These are phyloP conservation scores for Petunia hybrid DNA, from an alignment of 305 asterid genomes.

Conservation along the genomic window DNA sequence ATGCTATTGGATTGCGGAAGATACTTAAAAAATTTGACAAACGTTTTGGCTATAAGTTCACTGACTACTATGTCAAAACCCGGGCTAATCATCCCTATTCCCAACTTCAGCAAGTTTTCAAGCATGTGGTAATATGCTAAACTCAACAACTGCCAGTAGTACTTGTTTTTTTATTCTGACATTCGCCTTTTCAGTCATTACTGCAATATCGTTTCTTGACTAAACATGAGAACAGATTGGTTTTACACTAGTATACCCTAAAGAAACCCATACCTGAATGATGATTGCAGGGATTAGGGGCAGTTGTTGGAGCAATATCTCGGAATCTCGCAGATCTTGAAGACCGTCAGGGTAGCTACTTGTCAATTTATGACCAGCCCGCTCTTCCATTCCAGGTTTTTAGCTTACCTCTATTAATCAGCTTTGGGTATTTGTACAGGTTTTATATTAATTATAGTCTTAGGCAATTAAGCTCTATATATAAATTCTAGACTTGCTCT, in stretches of 20 bases:
- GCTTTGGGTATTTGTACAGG: neutral
- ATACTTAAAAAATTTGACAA: slow-evolving; percentile 96
- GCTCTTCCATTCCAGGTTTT: slow-evolving; percentile 83
- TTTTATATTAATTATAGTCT: neutral
- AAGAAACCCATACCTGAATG: neutral
- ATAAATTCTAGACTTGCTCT: neutral
- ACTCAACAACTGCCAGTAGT: slow-evolving; percentile 11
- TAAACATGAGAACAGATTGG: neutral
- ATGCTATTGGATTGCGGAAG: slow-evolving; percentile 93
- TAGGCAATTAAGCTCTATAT: neutral
- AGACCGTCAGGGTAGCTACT: slow-evolving; percentile 94
- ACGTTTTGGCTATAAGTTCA: slow-evolving; percentile 85
- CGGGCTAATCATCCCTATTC: slow-evolving; percentile 98
- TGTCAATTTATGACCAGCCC: slow-evolving; percentile 95
- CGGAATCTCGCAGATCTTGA: slow-evolving; percentile 97
- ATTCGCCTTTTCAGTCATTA: neutral
- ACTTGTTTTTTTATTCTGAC: neutral
- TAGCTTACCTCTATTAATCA: slow-evolving; percentile 23
- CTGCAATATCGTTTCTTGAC: neutral
- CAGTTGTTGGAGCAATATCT: slow-evolving; percentile 97
- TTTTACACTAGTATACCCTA: slow-evolving; percentile 3
- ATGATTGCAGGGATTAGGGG: slow-evolving; percentile 83
- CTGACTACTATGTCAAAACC: slow-evolving; percentile 91
- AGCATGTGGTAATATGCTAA: slow-evolving; percentile 87
- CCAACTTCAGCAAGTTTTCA: slow-evolving; percentile 96